These are phyloP conservation scores for Sherardia arvensis DNA, from an alignment of 257 asterid genomes.

Conservation along the genomic window DNA sequence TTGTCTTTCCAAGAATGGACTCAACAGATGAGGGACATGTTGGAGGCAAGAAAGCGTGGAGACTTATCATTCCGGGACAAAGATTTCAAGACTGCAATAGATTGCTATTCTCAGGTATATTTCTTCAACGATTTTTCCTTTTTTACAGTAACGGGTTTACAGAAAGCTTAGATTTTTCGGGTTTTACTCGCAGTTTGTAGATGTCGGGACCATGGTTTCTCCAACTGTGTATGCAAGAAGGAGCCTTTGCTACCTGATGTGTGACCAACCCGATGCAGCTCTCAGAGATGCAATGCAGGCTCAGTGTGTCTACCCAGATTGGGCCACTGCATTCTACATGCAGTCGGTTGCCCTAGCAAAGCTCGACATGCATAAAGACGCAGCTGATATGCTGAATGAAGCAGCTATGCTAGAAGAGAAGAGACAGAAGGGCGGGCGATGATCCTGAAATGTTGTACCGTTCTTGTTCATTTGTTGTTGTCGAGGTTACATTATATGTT, in stretches of 20 bases:
- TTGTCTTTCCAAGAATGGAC: conserved; percentile 99
- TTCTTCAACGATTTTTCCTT: not conserved
- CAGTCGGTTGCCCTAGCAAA: conserved; percentile 95
- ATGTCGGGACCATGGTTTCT: conserved; percentile 94
- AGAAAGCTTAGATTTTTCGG: not conserved
- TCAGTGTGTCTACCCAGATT: conserved; percentile 77
- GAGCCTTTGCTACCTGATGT: conserved; percentile 88
- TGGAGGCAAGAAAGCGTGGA: conserved; percentile 91
- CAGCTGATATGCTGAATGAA: conserved; percentile 94
- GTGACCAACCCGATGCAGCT: conserved; percentile 94
- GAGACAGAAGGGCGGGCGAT: conserved; percentile 55
- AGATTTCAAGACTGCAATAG: conserved; percentile 82
- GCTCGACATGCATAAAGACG: conserved; percentile 95
- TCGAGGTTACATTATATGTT: conserved; percentile 13
- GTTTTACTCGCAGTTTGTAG: conserved; percentile 56
- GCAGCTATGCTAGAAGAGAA: conserved; percentile 80
- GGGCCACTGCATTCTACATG: conserved; percentile 98
- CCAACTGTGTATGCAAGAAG: conserved; percentile 94
- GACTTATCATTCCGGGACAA: conserved; percentile 95
- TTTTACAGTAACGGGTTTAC: not conserved
- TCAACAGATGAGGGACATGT: conserved; percentile 93
- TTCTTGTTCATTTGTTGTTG: conserved; percentile 14
- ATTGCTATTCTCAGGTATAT: conserved; percentile 77
- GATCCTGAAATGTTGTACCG: conserved; percentile 19
- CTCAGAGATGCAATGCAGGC: conserved; percentile 99